Evolutionary conservation across 2,329 filamentous ascomycete species (phyloP).

Genomic region (Colletotrichum eleusines): DNA sequence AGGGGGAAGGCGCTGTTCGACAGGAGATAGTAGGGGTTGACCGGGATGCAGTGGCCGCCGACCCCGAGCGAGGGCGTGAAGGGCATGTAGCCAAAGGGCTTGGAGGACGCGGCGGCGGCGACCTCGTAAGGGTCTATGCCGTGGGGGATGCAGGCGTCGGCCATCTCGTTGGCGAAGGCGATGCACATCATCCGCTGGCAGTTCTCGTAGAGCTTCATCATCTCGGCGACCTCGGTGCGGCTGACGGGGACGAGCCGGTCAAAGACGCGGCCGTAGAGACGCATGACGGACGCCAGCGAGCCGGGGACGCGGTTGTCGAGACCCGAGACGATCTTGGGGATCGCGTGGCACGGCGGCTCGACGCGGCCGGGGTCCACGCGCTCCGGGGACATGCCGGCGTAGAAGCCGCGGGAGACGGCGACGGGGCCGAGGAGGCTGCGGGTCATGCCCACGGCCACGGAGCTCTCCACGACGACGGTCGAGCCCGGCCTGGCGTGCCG

Average conservation of each 20-base stretch:
- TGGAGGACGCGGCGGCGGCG: constrained; percentile 52
- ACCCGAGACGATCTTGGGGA: constrained; percentile 59
- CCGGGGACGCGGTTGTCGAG: constrained; percentile 50
- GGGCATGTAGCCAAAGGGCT: constrained; percentile 56
- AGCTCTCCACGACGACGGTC: constrained; percentile 56
- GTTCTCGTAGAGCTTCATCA: constrained; percentile 61
- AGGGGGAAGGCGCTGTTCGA: constrained; percentile 53
- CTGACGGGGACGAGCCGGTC: constrained; percentile 54
- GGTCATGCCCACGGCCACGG: constrained; percentile 58
- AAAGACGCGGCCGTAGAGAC: constrained; percentile 54
- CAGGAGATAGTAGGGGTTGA: constrained; percentile 58
- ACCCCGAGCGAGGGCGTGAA: constrained; percentile 54
- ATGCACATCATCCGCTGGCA: constrained; percentile 58
- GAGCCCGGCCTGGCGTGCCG: constrained; percentile 50
- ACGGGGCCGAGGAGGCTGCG: constrained; percentile 52
- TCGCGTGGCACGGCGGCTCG: constrained; percentile 46
- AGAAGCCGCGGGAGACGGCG: constrained; percentile 49
- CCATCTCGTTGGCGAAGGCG: constrained; percentile 59
- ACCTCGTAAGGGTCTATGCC: constrained; percentile 56
- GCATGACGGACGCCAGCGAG: constrained; percentile 51
- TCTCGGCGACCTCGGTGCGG: constrained; percentile 58
- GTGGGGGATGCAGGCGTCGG: constrained; percentile 53
- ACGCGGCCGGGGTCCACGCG: constrained; percentile 55
- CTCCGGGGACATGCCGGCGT: constrained; percentile 53
- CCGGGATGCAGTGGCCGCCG: constrained; percentile 59